Conservation (phyloP, 305 asterid species). For the Fraxinus platypoda region DNA sequence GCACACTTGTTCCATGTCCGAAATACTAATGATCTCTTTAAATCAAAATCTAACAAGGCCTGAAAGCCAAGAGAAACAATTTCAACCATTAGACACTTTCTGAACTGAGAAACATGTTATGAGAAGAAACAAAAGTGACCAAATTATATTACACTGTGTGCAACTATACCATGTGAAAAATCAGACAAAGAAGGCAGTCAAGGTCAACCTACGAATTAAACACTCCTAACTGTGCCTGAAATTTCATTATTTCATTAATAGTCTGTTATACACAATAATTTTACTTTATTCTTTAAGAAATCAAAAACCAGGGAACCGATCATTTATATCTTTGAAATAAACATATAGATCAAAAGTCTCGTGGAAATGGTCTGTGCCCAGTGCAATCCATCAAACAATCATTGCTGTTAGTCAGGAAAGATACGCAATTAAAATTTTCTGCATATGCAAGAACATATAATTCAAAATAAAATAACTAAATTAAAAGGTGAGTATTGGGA, state of each 20-base stretch:
- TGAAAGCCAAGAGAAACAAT: conserved; percentile 31
- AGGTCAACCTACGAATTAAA: not conserved
- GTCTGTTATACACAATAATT: not conserved
- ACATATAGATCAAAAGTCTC: not conserved
- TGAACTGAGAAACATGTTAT: not conserved
- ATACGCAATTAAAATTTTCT: not conserved
- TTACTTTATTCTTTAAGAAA: not conserved
- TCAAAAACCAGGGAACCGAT: not conserved
- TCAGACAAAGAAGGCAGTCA: not conserved
- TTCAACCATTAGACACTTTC: not conserved
- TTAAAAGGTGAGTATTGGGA: not conserved
- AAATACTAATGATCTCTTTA: conserved; percentile 47
- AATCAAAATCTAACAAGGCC: conserved; percentile 45
- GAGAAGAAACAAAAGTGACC: not conserved
- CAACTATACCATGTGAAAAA: not conserved
- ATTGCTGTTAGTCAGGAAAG: not conserved
- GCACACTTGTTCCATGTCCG: conserved; percentile 90
- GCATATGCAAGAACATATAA: not conserved
- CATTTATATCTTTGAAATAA: not conserved
- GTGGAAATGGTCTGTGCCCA: not conserved
- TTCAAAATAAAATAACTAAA: not conserved
- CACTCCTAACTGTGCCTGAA: not conserved
- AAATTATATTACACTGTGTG: not conserved
- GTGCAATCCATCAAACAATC: not conserved
- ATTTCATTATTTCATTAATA: not conserved